phyloP scores from a whole-genome alignment of 257 asterid genomes.

The Plantago major region DNA sequence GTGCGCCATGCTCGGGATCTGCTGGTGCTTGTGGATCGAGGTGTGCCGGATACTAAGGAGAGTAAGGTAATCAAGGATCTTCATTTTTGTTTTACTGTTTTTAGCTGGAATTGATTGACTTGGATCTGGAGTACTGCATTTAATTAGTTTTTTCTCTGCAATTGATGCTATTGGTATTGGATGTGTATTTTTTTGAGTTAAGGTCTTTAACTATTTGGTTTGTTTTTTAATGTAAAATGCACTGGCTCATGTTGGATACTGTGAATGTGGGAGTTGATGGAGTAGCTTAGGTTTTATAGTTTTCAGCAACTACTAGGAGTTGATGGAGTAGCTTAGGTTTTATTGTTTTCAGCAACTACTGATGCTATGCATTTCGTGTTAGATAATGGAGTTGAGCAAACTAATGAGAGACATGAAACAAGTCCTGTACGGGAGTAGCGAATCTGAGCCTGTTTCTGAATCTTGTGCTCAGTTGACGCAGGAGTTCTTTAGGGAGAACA shows the following conservation, averaged over 20 bases:
- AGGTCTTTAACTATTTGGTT: constrained; percentile 3
- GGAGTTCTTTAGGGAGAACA: constrained; percentile 82
- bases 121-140: constrained; percentile 8
- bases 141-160: background rate
- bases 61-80: constrained; percentile 24
- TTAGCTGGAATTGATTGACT: background rate
- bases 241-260: background rate
- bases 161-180: no score
- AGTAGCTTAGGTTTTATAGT: background rate
- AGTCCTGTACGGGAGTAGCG: constrained; percentile 81
- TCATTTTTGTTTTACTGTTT: no score
- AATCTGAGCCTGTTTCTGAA: constrained; percentile 81
- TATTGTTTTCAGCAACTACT: no score
- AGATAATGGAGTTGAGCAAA: constrained; percentile 76
- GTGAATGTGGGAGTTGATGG: background rate
- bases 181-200: background rate
- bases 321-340: background rate
- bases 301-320: no score
- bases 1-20: constrained; percentile 90
- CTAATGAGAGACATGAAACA: constrained; percentile 66
- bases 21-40: constrained; percentile 52
- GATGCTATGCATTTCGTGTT: constrained; percentile 1
- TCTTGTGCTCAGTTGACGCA: constrained; percentile 82
- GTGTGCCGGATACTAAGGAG: constrained; percentile 52
- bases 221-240: background rate